phyloP scores from a whole-genome alignment of 805 yeast genomes.

The Ogataea ganodermae region DNA sequence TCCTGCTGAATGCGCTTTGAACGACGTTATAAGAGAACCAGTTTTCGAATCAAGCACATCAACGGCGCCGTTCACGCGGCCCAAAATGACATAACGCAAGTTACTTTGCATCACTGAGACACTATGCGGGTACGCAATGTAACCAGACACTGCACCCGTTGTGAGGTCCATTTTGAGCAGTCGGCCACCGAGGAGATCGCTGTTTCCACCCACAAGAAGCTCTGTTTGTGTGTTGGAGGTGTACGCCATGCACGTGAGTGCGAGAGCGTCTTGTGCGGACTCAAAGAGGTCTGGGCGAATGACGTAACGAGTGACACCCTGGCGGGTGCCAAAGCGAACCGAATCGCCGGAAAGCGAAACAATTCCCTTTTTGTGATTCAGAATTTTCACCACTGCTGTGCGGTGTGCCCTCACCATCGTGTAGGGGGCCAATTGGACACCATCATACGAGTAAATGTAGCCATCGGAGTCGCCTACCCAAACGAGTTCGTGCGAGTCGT shows the following conservation, averaged over 20 bases:
- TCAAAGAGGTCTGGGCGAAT: constrained; percentile 26
- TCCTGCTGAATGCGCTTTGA: constrained; percentile 60
- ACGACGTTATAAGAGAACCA: constrained; percentile 48
- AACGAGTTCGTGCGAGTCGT: constrained; percentile 68
- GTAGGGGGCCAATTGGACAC: constrained; percentile 54
- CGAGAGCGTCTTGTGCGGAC: constrained; percentile 28
- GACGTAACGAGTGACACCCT: constrained; percentile 51
- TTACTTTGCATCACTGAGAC: constrained; percentile 51
- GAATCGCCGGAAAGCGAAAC: constrained; percentile 54
- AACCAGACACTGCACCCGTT: constrained; percentile 38
- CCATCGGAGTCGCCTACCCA: constrained; percentile 84
- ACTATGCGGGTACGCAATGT: constrained; percentile 44
- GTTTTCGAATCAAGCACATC: constrained; percentile 64
- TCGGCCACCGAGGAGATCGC: constrained; percentile 29
- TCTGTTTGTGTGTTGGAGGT: constrained; percentile 44
- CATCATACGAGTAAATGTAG: constrained; percentile 43
- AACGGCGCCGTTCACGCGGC: constrained; percentile 58
- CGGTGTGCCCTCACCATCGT: constrained; percentile 57
- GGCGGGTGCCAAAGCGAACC: constrained; percentile 54
- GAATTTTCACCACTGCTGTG: constrained; percentile 50
- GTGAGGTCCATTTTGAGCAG: constrained; percentile 46
- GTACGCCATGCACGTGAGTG: constrained; percentile 44
- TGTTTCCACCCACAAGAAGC: constrained; percentile 45
- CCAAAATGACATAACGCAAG: constrained; percentile 57
- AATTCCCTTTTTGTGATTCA: constrained; percentile 59